phyloP scores from a whole-genome alignment of 345 rosid species.

The Acer campestre region DNA sequence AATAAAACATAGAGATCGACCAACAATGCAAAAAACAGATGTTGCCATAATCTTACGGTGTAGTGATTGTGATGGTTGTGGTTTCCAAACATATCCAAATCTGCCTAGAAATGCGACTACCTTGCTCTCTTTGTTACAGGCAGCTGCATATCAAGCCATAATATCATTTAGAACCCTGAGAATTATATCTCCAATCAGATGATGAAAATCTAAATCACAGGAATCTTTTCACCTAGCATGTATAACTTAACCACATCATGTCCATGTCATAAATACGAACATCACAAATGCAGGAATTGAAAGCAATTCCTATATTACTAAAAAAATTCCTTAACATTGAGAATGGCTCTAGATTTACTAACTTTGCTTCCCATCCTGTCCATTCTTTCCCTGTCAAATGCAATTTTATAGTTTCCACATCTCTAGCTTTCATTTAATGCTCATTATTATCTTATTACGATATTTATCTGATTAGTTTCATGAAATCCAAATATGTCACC shows the following conservation, averaged over 20 bases:
- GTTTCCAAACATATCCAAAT: constrained; percentile 71
- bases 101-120: constrained; percentile 64
- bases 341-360: neutral
- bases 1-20: constrained; percentile 17
- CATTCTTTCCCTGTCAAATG: neutral
- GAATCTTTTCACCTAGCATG: neutral
- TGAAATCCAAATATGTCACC: neutral
- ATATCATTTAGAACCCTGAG: constrained; percentile 7
- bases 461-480: neutral
- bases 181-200: neutral
- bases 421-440: neutral
- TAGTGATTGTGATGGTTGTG: constrained; percentile 34
- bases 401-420: neutral
- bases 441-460: neutral
- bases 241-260: neutral
- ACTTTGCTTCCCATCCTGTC: neutral
- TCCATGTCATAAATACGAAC: neutral
- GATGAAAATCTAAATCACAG: neutral
- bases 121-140: constrained; percentile 84
- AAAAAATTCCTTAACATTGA: neutral
- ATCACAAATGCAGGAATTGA: neutral
- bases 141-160: constrained; percentile 54
- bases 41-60: constrained; percentile 65
- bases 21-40: constrained; percentile 23
- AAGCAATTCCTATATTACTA: neutral